Evolutionary conservation across 2,329 filamentous ascomycete genomes (phyloP).

Genomic region (Penicillium frequentans): DNA sequence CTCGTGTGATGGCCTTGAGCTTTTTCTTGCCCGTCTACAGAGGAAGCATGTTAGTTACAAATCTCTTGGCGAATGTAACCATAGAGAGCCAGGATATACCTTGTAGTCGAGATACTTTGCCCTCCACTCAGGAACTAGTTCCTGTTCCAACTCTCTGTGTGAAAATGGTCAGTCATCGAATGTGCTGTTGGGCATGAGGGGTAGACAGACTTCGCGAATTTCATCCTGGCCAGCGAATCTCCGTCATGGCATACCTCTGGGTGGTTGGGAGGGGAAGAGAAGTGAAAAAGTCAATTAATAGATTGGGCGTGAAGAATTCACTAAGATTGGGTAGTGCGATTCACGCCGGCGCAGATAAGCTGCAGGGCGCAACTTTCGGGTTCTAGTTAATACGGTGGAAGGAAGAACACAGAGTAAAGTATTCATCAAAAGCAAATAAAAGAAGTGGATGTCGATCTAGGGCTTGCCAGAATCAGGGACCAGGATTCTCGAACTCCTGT

Average conservation of each 20-base stretch:
- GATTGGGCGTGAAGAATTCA: neutral
- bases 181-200: constrained; percentile 9
- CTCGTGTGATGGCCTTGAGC: constrained; percentile 76
- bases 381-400: neutral
- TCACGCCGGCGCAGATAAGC: neutral
- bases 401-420: neutral
- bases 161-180: constrained; percentile 17
- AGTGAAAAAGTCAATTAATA: neutral
- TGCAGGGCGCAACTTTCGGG: neutral
- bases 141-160: constrained; percentile 73
- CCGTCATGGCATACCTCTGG: constrained; percentile 18
- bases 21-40: constrained; percentile 77
- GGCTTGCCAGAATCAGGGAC: neutral
- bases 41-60: neutral
- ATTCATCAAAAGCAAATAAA: neutral
- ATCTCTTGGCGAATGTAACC: neutral
- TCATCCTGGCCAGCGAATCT: constrained; percentile 46
- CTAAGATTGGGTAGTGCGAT: neutral
- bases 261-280: neutral
- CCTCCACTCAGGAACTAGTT: constrained; percentile 92
- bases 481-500: neutral
- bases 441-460: neutral
- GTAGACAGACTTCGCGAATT: constrained; percentile 59
- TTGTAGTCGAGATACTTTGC: constrained; percentile 95
- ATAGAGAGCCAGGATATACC: constrained; percentile 42